Conservation (phyloP, 176 grass and related monocot genomes). For the Chloris gayana region DNA sequence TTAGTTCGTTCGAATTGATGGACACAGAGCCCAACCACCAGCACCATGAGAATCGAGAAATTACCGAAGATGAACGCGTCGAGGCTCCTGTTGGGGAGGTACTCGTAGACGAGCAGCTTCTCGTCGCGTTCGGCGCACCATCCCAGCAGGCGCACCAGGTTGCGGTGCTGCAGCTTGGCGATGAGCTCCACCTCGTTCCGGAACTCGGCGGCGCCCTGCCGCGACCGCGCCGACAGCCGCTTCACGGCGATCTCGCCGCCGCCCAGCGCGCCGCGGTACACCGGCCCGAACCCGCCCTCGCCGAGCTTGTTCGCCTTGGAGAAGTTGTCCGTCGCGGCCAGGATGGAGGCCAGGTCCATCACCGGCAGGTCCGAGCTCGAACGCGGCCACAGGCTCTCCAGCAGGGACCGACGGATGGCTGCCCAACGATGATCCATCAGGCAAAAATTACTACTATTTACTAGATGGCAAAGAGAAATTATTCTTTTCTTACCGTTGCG, state of each 20-base stretch:
- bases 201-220: conserved; percentile 79
- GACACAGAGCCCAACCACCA: conserved; percentile 23
- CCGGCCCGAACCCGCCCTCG: conserved; percentile 89
- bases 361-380: conserved; percentile 74
- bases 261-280: conserved; percentile 66
- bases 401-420: conserved; percentile 67
- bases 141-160: conserved; percentile 80
- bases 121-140: conserved; percentile 84
- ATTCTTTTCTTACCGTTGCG: conserved; percentile 79
- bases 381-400: conserved; percentile 55
- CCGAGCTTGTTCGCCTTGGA: conserved; percentile 86
- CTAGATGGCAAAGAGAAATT: not conserved
- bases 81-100: conserved; percentile 85
- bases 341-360: conserved; percentile 71
- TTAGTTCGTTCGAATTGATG: too few relatives aligned
- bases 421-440: not conserved
- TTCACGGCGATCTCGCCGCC: conserved; percentile 87
- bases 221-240: conserved; percentile 72
- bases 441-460: too few relatives aligned
- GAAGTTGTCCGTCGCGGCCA: conserved; percentile 77
- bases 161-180: conserved; percentile 94
- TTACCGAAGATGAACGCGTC: conserved; percentile 86
- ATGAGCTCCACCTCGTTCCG: conserved; percentile 88
- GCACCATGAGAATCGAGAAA: too few relatives aligned
- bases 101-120: conserved; percentile 92